A percentile compares a stretch with the other conserved stretches of the same genome.
Evolutionary conservation across 2,329 filamentous ascomycete species (phyloP).

Genomic region (Sporothrix protearum): DNA sequence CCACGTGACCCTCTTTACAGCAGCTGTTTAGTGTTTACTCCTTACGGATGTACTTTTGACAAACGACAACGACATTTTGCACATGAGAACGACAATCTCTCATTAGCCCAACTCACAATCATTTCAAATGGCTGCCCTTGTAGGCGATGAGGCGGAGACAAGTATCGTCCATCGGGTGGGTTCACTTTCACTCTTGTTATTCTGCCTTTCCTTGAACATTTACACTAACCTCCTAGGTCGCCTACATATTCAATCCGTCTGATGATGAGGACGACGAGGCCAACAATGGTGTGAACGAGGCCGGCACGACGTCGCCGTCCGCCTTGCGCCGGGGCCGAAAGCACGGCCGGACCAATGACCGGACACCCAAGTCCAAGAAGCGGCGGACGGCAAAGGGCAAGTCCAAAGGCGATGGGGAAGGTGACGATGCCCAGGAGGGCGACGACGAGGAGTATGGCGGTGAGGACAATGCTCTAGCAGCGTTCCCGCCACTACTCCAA

Average conservation of each 20-base stretch:
- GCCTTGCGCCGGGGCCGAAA: neutral
- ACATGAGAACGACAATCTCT: neutral
- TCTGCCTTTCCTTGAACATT: too few relatives aligned
- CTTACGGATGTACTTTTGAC: neutral
- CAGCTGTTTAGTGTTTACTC: conserved; percentile 12
- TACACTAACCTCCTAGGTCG: conserved; percentile 45
- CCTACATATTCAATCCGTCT: conserved; percentile 59
- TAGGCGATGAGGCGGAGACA: conserved; percentile 12
- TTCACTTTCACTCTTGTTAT: too few relatives aligned
- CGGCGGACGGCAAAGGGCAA: conserved; percentile 8
- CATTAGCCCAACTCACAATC: neutral
- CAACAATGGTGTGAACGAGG: neutral
- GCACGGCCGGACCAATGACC: neutral
- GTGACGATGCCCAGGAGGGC: neutral
- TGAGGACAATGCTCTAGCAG: conserved; percentile 26
- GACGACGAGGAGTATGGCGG: neutral
- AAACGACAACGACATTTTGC: neutral
- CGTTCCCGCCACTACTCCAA: conserved; percentile 53
- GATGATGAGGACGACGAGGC: conserved; percentile 35
- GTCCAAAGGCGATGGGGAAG: neutral
- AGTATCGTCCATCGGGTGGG: conserved; percentile 21
- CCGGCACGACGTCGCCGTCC: neutral
- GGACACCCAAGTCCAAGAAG: conserved; percentile 7
- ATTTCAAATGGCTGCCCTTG: conserved; percentile 4
- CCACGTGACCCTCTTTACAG: conserved; percentile 11